A percentile compares a stretch with the other conserved stretches of the same genome.
These are phyloP conservation scores for Didymella segeticola DNA, from an alignment of 2,329 filamentous ascomycete genomes.

Conservation along the genomic window DNA sequence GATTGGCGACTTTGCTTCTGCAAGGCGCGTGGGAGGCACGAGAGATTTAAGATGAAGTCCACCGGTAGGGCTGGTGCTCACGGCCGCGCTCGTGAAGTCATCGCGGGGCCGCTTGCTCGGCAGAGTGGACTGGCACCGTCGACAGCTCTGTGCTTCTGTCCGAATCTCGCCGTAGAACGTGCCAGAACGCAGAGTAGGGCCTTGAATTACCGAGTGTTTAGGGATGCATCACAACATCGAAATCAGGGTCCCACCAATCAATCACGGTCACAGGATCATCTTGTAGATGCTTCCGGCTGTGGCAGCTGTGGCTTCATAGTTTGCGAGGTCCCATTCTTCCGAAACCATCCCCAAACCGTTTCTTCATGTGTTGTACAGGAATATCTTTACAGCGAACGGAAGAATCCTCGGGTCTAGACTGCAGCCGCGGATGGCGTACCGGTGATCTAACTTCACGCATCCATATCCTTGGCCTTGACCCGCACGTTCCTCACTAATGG, in stretches of 20 bases:
- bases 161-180: conserved; percentile 44
- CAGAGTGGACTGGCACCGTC: conserved; percentile 24
- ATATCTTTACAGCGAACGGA: conserved; percentile 35
- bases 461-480: conserved; percentile 40
- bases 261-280: conserved; percentile 7
- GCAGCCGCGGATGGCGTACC: neutral
- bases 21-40: conserved; percentile 46
- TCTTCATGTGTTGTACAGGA: conserved; percentile 35
- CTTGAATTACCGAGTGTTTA: conserved; percentile 34
- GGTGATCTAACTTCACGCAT: conserved; percentile 18
- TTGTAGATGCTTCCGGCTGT: conserved; percentile 24
- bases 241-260: conserved; percentile 33
- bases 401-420: conserved; percentile 19
- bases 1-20: conserved; percentile 8
- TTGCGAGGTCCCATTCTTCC: conserved; percentile 33
- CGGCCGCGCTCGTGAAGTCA: conserved; percentile 48
- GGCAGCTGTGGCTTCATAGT: conserved; percentile 24
- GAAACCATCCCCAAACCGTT: conserved; percentile 21
- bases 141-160: conserved; percentile 25
- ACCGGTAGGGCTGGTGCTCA: conserved; percentile 30
- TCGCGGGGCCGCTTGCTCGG: conserved; percentile 41
- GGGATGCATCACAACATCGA: conserved; percentile 11
- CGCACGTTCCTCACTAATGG: conserved; percentile 42
- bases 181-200: conserved; percentile 19
- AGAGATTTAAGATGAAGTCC: conserved; percentile 15